Conservation (phyloP, 148 eudicot genomes). For the Persicaria tinctoria region DNA sequence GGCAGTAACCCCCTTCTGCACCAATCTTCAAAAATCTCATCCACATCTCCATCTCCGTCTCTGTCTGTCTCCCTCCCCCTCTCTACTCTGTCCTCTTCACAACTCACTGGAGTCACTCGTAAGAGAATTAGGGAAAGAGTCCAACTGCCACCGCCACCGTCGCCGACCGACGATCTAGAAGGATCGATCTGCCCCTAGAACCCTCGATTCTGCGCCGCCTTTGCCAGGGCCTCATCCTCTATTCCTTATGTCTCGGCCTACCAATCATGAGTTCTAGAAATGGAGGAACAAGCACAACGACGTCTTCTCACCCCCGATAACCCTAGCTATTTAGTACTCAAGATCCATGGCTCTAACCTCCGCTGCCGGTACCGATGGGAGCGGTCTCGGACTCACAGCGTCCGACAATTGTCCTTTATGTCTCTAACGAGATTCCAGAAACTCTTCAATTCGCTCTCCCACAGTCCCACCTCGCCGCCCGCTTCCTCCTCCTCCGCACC, state of each 20-base stretch:
- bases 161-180: no score
- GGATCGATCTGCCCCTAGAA: constrained; percentile 9
- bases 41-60: no score
- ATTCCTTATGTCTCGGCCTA: constrained; percentile 54
- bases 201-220: neutral
- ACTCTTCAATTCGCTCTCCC: constrained; percentile 23
- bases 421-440: constrained; percentile 41
- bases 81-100: no score
- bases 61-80: no score
- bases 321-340: neutral
- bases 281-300: constrained; percentile 50
- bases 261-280: constrained; percentile 64
- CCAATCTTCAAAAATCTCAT: no score
- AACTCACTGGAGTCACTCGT: no score
- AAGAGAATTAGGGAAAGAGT: no score
- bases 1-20: no score
- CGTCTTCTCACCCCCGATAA: neutral
- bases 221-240: neutral
- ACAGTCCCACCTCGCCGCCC: constrained; percentile 22
- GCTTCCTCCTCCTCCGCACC: constrained; percentile 36
- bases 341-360: constrained; percentile 5
- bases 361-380: constrained; percentile 16
- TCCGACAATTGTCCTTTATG: constrained; percentile 52
- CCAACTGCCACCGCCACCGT: no score
- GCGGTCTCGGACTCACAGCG: constrained; percentile 36